Conservation (phyloP, 164 flowering plant species). For the Chimonanthus salicifolius region DNA sequence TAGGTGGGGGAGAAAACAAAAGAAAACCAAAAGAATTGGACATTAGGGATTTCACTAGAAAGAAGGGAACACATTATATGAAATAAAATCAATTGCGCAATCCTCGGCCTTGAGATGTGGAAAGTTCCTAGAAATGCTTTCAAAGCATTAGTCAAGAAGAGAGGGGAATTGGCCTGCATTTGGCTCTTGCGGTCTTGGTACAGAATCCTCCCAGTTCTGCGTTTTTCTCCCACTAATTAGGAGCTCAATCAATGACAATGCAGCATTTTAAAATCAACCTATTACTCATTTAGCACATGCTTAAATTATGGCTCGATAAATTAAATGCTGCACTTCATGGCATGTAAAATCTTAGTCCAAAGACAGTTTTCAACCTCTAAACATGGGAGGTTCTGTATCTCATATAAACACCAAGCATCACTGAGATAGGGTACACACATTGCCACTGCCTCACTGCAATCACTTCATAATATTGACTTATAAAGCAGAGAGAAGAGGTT, state of each 20-base stretch:
- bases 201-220: too few relatives aligned
- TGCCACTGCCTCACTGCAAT: neutral
- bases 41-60: neutral
- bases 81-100: too few relatives aligned
- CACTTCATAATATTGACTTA: neutral
- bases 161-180: too few relatives aligned
- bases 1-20: neutral
- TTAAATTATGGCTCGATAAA: too few relatives aligned
- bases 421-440: neutral
- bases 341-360: neutral
- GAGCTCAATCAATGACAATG: too few relatives aligned
- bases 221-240: too few relatives aligned
- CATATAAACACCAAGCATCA: neutral
- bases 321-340: neutral
- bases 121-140: too few relatives aligned
- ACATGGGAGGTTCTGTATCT: neutral
- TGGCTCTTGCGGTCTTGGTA: too few relatives aligned
- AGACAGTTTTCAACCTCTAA: neutral
- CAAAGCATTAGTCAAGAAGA: too few relatives aligned
- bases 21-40: neutral
- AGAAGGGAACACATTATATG: neutral
- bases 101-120: too few relatives aligned
- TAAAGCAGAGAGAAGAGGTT: neutral
- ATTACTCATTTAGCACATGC: too few relatives aligned
- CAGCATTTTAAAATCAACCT: too few relatives aligned